These are phyloP conservation scores for Hordeum pubiflorum DNA, from an alignment of 202 grass and related monocot species.

Conservation along the genomic window DNA sequence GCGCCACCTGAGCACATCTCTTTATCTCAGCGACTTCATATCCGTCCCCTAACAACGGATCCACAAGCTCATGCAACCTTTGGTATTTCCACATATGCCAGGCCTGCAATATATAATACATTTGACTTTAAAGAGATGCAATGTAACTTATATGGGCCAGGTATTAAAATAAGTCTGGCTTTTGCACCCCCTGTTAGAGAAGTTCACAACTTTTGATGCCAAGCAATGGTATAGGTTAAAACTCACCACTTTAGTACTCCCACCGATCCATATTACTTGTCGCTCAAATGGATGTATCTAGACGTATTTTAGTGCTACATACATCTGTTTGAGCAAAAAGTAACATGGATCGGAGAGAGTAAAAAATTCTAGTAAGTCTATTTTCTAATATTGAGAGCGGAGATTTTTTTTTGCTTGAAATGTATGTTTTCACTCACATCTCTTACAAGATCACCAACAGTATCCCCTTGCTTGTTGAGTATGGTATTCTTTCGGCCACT, in stretches of 20 bases:
- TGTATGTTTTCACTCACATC: background rate
- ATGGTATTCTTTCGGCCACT: conserved; percentile 38
- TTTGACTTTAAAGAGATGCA: background rate
- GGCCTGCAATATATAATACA: conserved; percentile 22
- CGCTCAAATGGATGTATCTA: too few species aligned
- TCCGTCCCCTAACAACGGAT: background rate
- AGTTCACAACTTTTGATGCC: too few species aligned
- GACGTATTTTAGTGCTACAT: too few species aligned
- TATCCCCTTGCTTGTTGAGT: conserved; percentile 19
- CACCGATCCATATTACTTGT: too few species aligned
- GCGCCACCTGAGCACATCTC: conserved; percentile 20
- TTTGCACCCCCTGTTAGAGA: too few species aligned
- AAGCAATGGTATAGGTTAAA: too few species aligned
- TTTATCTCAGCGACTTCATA: background rate
- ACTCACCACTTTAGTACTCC: too few species aligned
- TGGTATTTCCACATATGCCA: conserved; percentile 36
- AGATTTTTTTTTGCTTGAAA: background rate
- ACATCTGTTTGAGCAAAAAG: too few species aligned
- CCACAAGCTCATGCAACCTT: conserved; percentile 29
- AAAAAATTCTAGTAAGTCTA: too few species aligned
- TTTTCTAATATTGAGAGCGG: too few species aligned
- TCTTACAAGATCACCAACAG: conserved; percentile 25
- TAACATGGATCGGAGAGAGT: too few species aligned
- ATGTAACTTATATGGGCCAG: background rate
- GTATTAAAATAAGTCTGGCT: background rate